Percentiles rank a stretch among this genome's conserved stretches.
Conservation (phyloP, 345 rosid genomes). For the Firmiana major region DNA sequence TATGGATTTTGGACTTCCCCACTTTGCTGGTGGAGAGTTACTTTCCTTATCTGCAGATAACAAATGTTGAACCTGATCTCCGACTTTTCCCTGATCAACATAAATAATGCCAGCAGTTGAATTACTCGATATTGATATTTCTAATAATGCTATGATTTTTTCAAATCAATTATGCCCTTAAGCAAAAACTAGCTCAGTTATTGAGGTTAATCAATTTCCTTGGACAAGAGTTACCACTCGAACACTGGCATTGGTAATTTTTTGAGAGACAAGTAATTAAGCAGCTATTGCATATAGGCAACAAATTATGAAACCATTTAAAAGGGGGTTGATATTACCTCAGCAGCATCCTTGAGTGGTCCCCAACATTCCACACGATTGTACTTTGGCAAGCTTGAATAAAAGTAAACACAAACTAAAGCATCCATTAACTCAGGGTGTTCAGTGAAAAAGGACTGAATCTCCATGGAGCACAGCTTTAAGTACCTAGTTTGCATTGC, state of each 20-base stretch:
- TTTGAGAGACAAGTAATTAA: not conserved
- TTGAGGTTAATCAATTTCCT: not conserved
- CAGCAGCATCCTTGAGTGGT: slow-evolving; percentile 67
- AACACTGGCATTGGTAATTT: not conserved
- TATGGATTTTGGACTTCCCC: slow-evolving; percentile 49
- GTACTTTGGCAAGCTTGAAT: slow-evolving; percentile 63
- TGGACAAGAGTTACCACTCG: not conserved
- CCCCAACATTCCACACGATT: slow-evolving; percentile 87
- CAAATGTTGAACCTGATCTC: slow-evolving; percentile 41
- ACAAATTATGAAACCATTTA: not conserved
- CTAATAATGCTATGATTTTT: not conserved
- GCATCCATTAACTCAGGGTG: slow-evolving; percentile 71
- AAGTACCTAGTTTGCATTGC: slow-evolving; percentile 48
- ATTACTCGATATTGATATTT: not conserved
- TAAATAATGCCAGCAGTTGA: not conserved
- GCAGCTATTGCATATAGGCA: not conserved
- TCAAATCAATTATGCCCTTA: not conserved
- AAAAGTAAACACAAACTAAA: slow-evolving; percentile 77
- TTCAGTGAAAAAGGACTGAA: slow-evolving; percentile 53
- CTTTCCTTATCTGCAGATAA: slow-evolving; percentile 30
- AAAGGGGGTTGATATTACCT: slow-evolving; percentile 32
- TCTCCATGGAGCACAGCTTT: slow-evolving; percentile 79
- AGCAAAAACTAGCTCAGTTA: not conserved
- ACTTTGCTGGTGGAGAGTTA: slow-evolving; percentile 30
- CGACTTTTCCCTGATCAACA: slow-evolving; percentile 39